These are phyloP conservation scores for Setaria italica DNA, from an alignment of 202 grass and related monocot genomes.

Conservation along the genomic window DNA sequence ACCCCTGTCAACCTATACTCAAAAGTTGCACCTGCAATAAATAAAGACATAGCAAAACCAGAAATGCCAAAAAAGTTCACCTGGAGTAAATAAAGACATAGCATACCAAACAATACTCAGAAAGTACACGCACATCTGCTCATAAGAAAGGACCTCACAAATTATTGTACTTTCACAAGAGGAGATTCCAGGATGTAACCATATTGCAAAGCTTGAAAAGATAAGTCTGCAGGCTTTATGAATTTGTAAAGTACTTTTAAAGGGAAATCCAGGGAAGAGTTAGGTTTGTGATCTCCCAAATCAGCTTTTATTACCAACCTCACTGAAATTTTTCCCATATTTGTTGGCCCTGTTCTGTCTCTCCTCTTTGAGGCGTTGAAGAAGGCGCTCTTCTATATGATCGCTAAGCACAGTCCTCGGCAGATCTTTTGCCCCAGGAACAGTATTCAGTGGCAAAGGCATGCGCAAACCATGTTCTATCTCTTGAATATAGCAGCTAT, in stretches of 20 bases:
- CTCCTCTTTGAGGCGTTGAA: slow-evolving; percentile 72
- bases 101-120: slow-evolving; percentile 8
- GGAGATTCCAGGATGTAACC: slow-evolving; percentile 5
- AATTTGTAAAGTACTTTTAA: neutral
- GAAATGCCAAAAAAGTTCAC: neutral
- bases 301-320: slow-evolving; percentile 57
- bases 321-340: slow-evolving; percentile 62
- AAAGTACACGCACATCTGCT: neutral
- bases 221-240: neutral
- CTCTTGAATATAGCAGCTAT: slow-evolving; percentile 75
- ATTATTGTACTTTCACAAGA: slow-evolving; percentile 5
- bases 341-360: slow-evolving; percentile 66
- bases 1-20: neutral
- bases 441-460: slow-evolving; percentile 74
- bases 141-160: neutral
- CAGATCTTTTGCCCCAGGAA: slow-evolving; percentile 91
- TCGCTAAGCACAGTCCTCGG: slow-evolving; percentile 81
- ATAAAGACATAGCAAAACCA: slow-evolving; percentile 5
- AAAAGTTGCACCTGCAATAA: slow-evolving; percentile 5
- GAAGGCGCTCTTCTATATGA: slow-evolving; percentile 78
- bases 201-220: slow-evolving; percentile 24
- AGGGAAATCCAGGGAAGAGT: slow-evolving; percentile 17
- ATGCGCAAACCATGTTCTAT: slow-evolving; percentile 62
- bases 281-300: slow-evolving; percentile 17
- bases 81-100: slow-evolving; percentile 19